Evolutionary conservation across 805 yeast genomes (phyloP).

Genomic region (Barnettozyma sucrosica): DNA sequence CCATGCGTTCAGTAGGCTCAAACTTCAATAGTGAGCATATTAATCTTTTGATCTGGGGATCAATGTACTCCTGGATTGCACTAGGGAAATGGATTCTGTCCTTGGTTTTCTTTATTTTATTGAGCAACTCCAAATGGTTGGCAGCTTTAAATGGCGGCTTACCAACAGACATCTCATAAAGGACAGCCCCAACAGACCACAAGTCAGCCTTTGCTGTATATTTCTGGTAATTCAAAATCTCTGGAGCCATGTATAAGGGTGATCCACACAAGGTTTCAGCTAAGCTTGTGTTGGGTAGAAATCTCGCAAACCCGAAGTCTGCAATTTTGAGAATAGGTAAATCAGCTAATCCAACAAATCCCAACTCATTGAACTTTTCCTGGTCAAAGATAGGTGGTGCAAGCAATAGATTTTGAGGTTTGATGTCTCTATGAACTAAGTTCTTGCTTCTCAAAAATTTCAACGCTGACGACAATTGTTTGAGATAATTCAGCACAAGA

Average conservation of each 20-base stretch:
- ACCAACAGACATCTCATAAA: slow-evolving; percentile 95
- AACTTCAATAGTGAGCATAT: slow-evolving; percentile 74
- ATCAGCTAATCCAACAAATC: slow-evolving; percentile 78
- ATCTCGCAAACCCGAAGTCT: slow-evolving; percentile 96
- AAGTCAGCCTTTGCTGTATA: slow-evolving; percentile 96
- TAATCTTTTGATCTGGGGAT: slow-evolving; percentile 60
- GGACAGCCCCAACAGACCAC: slow-evolving; percentile 97
- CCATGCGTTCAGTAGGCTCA: slow-evolving; percentile 82
- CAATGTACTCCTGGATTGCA: slow-evolving; percentile 40
- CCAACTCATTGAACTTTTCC: slow-evolving; percentile 42
- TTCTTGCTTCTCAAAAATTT: slow-evolving; percentile 76
- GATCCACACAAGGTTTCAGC: slow-evolving; percentile 98
- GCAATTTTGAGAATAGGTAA: slow-evolving; percentile 90
- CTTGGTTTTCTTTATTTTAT: slow-evolving; percentile 76
- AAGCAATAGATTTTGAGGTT: slow-evolving; percentile 82
- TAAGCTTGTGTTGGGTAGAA: slow-evolving; percentile 85
- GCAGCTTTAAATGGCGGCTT: slow-evolving; percentile 93
- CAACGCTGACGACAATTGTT: slow-evolving; percentile 82
- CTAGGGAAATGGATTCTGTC: slow-evolving; percentile 77
- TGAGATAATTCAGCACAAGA: slow-evolving; percentile 75
- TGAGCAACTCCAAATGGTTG: slow-evolving; percentile 84
- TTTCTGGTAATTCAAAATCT: slow-evolving; percentile 86
- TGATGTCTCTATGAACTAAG: slow-evolving; percentile 90
- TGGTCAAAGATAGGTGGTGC: slow-evolving; percentile 75
- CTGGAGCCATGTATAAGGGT: slow-evolving; percentile 98